These are phyloP conservation scores for Dinochytrium kinnereticum DNA, from an alignment of 371 early-diverging fungal species.

Conservation along the genomic window DNA sequence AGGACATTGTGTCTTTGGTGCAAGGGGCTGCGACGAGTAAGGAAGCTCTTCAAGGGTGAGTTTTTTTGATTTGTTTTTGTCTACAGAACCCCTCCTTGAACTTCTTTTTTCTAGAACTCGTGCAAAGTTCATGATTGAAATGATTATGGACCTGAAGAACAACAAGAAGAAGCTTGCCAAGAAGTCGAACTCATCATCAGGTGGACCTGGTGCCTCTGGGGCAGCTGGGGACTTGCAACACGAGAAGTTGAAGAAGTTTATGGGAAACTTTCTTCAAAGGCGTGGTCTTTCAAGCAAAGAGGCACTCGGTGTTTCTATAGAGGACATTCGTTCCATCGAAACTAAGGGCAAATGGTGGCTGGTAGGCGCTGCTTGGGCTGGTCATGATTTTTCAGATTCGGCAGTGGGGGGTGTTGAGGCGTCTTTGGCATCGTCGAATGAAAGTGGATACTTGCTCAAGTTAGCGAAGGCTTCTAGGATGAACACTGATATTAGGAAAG, in stretches of 20 bases:
- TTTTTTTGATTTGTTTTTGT: not conserved
- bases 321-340: slow-evolving; percentile 83
- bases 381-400: slow-evolving; percentile 29
- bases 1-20: slow-evolving; percentile 80
- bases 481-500: slow-evolving; percentile 94
- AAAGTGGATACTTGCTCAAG: slow-evolving; percentile 58
- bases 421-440: slow-evolving; percentile 19
- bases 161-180: slow-evolving; percentile 77
- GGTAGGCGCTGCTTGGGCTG: slow-evolving; percentile 59
- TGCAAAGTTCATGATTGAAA: slow-evolving; percentile 93
- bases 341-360: slow-evolving; percentile 77
- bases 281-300: slow-evolving; percentile 60
- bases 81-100: not conserved
- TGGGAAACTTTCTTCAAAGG: slow-evolving; percentile 71
- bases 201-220: slow-evolving; percentile 51
- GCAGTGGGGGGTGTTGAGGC: not conserved
- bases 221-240: slow-evolving; percentile 41
- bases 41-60: slow-evolving; percentile 27
- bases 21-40: slow-evolving; percentile 62
- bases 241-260: slow-evolving; percentile 79
- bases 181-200: slow-evolving; percentile 28
- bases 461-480: slow-evolving; percentile 87
- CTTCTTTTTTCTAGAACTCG: slow-evolving; percentile 59
- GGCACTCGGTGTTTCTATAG: slow-evolving; percentile 83
- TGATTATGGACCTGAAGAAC: slow-evolving; percentile 87